Evolutionary conservation across 2,329 filamentous ascomycete genomes (phyloP), one percentile per base, ranked within the genome.

Genomic region (Thielaviopsis euricoi): DNA sequence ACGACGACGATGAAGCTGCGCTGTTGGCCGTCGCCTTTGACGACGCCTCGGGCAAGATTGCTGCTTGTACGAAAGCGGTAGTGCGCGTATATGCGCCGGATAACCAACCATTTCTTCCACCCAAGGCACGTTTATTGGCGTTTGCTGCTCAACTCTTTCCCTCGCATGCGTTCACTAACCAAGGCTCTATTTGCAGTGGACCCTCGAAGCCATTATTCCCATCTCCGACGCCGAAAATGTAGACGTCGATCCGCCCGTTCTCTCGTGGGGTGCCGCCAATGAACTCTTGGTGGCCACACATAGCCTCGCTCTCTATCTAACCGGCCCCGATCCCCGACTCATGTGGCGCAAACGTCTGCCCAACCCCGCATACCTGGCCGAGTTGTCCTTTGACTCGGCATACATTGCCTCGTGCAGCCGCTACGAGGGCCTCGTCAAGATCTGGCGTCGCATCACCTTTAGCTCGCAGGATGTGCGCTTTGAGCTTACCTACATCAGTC

Each of bases 361-460:
- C 2, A 89, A 79, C 65, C 77, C 84, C 0, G 81, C 81, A 43
- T 86, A 86, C 66, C 80, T 85, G 59, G 89, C 89, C 2, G 75
- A 78, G 9, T 82, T 96, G 63, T 95, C 91, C 1, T 88, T 88
- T 62, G 91, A 95, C 68, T 90, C 88, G 13, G 83, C 84, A 21
- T 82, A 95, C 61, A 88, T 97, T 56, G 91, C 89, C 19, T 90
- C 87, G 1, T 80, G 86, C 13, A 86, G 89, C 49, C 74, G 77
- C 54, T 81, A 87, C 66, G 93, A 97, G 69, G 79, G 85, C 55
- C 73, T 97, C 21, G 83, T 95, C 63, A 97, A 98, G 71, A 80
- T 97, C 64, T 98, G 94, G 93, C 82, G 89, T 62, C 80, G 91
- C 56, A 74, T 95, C 23, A 86, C 86, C 9, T 96, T 91, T 67